Evolutionary conservation across 768 basidiomycete genomes (phyloP).

Genomic region (Dentipellis sp.): DNA sequence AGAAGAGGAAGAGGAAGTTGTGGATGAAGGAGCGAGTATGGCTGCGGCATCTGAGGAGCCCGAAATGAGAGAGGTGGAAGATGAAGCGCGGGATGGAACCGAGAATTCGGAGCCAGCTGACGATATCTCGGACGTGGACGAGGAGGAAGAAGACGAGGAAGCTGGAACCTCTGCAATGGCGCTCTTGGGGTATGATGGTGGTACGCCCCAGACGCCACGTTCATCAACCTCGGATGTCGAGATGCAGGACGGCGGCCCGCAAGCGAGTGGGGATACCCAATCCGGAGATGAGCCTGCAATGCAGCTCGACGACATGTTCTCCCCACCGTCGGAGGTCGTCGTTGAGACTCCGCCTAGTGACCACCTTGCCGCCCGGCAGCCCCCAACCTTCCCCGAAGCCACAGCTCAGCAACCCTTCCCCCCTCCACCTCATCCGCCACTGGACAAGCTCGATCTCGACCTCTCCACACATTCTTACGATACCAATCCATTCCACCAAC

Average conservation of each 20-base stretch:
- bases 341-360: not conserved
- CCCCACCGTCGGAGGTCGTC: not conserved
- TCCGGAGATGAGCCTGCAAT: not conserved
- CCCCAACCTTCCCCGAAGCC: not conserved
- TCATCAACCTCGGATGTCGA: conserved; percentile 5
- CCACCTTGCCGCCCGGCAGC: not conserved
- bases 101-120: conserved; percentile 7
- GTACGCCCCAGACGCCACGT: not conserved
- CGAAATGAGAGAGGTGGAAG: conserved; percentile 28
- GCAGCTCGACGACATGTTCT: not conserved
- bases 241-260: not conserved
- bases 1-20: conserved; percentile 21
- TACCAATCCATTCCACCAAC: not conserved
- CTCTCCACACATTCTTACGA: not conserved
- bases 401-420: not conserved
- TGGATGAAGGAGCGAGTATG: conserved; percentile 16
- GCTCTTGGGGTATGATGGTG: not conserved
- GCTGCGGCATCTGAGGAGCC: not conserved
- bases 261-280: not conserved
- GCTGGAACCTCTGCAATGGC: not conserved
- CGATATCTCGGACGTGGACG: not conserved
- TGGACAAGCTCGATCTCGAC: not conserved
- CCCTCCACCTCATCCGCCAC: not conserved
- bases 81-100: conserved; percentile 15
- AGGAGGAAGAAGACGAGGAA: conserved; percentile 5